phyloP scores from a whole-genome alignment of 345 rosid species.

The Euphorbia peplus region DNA sequence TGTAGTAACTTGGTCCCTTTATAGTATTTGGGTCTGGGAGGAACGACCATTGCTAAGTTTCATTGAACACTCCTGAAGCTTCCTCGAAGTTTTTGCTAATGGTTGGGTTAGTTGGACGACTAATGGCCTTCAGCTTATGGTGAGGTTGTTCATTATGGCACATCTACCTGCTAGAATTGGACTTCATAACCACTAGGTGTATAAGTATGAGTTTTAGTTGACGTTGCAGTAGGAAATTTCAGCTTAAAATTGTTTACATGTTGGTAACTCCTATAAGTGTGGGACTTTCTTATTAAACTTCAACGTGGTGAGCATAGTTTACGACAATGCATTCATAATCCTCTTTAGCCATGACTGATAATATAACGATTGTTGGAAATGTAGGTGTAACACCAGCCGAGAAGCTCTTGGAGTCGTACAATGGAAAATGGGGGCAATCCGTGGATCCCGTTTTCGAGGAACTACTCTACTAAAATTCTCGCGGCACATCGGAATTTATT shows the following conservation, averaged over 20 bases:
- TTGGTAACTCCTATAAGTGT: neutral
- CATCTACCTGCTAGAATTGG: neutral
- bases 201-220: neutral
- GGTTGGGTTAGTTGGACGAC: too few relatives aligned
- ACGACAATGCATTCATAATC: too few relatives aligned
- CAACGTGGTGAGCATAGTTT: neutral
- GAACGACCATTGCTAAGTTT: too few relatives aligned
- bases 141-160: neutral
- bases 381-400: slow-evolving; percentile 88
- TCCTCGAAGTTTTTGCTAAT: too few relatives aligned
- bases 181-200: neutral
- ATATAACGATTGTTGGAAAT: slow-evolving; percentile 8
- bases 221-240: neutral
- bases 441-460: slow-evolving; percentile 84
- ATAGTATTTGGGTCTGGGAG: too few relatives aligned
- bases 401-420: slow-evolving; percentile 73
- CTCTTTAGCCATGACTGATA: neutral
- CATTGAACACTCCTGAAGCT: too few relatives aligned
- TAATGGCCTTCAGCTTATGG: neutral
- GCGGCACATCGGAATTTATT: neutral
- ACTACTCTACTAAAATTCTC: slow-evolving; percentile 46
- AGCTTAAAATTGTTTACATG: neutral
- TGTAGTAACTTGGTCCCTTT: too few relatives aligned
- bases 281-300: neutral
- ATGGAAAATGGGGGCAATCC: slow-evolving; percentile 76